phyloP scores from a whole-genome alignment of 345 rosid species.

The Microthlaspi erraticum region DNA sequence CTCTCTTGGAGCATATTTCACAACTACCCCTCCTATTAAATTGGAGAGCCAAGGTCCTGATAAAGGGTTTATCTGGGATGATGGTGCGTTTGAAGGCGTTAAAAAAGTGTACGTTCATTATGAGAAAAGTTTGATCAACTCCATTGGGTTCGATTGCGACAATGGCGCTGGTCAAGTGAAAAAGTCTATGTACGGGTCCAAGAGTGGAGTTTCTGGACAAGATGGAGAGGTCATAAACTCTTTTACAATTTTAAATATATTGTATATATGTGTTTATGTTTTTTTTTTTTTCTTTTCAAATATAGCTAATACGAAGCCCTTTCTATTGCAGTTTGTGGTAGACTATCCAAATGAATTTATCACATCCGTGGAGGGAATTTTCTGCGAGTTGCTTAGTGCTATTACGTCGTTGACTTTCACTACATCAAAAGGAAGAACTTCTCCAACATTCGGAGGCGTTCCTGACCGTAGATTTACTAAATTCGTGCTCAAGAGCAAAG shows the following conservation, averaged over 20 bases:
- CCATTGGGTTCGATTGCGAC: too few relatives aligned
- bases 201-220: neutral
- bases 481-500: too few relatives aligned
- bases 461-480: too few relatives aligned
- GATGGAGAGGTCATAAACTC: neutral
- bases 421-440: too few relatives aligned
- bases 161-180: neutral
- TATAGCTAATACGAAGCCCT: neutral
- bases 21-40: neutral
- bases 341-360: slow-evolving; percentile 31
- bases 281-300: too few relatives aligned
- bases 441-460: too few relatives aligned
- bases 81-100: neutral
- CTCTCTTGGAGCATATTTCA: slow-evolving; percentile 25
- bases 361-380: slow-evolving; percentile 5
- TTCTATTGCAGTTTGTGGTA: slow-evolving; percentile 18
- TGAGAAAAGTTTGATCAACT: neutral
- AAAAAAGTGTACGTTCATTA: neutral
- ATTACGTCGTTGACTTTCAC: too few relatives aligned
- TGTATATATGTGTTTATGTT: neutral
- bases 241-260: neutral
- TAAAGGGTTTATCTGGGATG: neutral
- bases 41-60: neutral
- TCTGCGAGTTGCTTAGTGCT: too few relatives aligned
- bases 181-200: neutral